Conservation (phyloP, 1,139 yeast genomes). For the Zygotorulaspora mrakii region DNA sequence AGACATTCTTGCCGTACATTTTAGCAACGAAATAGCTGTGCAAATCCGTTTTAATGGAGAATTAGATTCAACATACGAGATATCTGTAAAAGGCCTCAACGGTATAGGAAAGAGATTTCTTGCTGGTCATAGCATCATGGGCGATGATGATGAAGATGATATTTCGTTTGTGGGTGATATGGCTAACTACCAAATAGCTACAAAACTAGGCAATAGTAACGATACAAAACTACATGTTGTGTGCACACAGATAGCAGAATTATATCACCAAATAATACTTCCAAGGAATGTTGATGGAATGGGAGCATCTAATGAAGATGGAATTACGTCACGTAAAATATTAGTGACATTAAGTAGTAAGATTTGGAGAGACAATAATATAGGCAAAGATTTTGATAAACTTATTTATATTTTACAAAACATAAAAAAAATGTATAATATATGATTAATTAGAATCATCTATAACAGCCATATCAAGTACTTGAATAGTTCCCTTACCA, state of each 20-base stretch:
- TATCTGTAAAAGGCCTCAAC: constrained; percentile 27
- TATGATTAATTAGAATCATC: constrained; percentile 48
- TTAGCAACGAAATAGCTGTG: constrained; percentile 35
- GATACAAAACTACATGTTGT: constrained; percentile 33
- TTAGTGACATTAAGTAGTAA: constrained; percentile 43
- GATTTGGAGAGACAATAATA: constrained; percentile 31
- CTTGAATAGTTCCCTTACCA: constrained; percentile 67
- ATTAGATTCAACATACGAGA: constrained; percentile 41
- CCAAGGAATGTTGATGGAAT: constrained; percentile 19
- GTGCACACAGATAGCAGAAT: constrained; percentile 30
- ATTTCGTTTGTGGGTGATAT: constrained; percentile 23
- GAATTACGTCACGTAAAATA: constrained; percentile 24
- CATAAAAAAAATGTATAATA: constrained; percentile 31
- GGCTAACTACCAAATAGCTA: constrained; percentile 29
- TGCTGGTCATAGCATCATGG: constrained; percentile 15
- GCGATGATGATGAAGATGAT: constrained; percentile 20
- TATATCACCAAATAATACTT: constrained; percentile 26
- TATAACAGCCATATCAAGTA: constrained; percentile 84
- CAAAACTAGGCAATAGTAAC: constrained; percentile 33
- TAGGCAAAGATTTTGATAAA: constrained; percentile 26
- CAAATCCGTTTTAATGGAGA: constrained; percentile 41
- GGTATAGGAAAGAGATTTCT: constrained; percentile 19
- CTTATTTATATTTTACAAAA: constrained; percentile 31
- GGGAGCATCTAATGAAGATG: constrained; percentile 4
- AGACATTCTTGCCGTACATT: constrained; percentile 24